phyloP scores from a whole-genome alignment of 768 basidiomycete genomes.

The Macrocybe gigantea region DNA sequence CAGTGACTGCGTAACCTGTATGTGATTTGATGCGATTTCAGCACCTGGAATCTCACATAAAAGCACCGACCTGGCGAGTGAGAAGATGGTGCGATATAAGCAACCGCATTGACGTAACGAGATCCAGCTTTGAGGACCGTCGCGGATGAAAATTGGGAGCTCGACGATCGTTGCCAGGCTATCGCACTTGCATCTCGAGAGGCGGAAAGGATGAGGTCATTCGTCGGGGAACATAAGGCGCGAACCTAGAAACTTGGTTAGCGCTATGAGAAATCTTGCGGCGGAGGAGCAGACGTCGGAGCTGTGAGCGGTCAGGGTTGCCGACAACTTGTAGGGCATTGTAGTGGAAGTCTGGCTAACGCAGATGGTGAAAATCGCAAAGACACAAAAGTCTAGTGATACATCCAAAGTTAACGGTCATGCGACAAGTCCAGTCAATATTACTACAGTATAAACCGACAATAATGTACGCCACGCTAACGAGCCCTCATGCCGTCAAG shows the following conservation, averaged over 20 bases:
- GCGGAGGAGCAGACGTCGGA: constrained; percentile 55
- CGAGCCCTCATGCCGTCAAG: constrained; percentile 64
- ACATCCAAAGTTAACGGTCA: constrained; percentile 26
- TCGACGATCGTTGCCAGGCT: constrained; percentile 62
- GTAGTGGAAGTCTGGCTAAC: not conserved
- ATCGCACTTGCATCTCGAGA: constrained; percentile 92
- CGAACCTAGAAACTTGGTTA: constrained; percentile 58
- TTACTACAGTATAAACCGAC: constrained; percentile 3
- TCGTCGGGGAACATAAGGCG: constrained; percentile 68
- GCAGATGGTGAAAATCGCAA: constrained; percentile 3
- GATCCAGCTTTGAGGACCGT: constrained; percentile 58
- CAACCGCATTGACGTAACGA: constrained; percentile 76
- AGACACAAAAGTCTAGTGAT: constrained; percentile 1
- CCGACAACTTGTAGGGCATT: constrained; percentile 78
- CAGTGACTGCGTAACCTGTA: constrained; percentile 81
- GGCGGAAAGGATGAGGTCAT: constrained; percentile 79
- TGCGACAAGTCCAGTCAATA: not conserved
- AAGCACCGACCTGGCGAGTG: constrained; percentile 65
- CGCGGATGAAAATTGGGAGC: constrained; percentile 47
- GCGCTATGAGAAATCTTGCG: constrained; percentile 6
- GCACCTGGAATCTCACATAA: constrained; percentile 9
- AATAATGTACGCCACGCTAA: constrained; percentile 78
- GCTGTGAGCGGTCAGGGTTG: constrained; percentile 62
- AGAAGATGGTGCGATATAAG: constrained; percentile 65
- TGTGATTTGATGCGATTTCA: constrained; percentile 13